Evolutionary conservation across 164 flowering plant genomes (phyloP).

Genomic region (Annona squamosa): DNA sequence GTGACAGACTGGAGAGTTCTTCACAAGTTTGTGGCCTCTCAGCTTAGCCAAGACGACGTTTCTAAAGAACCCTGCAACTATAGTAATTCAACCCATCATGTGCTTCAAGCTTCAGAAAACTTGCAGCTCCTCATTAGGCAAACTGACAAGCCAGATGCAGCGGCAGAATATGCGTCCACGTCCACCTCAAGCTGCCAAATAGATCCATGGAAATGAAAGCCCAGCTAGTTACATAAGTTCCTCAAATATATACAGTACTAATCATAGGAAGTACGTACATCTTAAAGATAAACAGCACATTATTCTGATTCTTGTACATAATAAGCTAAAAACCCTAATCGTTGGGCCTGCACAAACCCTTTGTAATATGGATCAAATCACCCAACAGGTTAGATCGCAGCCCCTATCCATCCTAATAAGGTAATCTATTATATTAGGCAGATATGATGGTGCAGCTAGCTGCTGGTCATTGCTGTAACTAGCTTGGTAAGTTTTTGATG

Average conservation of each 20-base stretch:
- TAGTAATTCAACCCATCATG: conserved; percentile 28
- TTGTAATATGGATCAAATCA: conserved; percentile 4
- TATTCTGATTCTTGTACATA: conserved; percentile 46
- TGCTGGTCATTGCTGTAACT: conserved; percentile 16
- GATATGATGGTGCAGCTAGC: conserved; percentile 9
- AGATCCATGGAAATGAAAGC: conserved; percentile 53
- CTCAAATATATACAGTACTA: conserved; percentile 9
- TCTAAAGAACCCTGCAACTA: conserved; percentile 33
- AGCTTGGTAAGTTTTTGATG: conserved; percentile 18
- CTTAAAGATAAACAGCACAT: conserved; percentile 11
- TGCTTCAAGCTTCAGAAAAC: conserved; percentile 21
- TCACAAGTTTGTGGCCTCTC: conserved; percentile 90
- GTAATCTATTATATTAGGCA: conserved; percentile 15
- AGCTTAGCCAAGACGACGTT: conserved; percentile 59
- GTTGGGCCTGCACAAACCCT: conserved; percentile 4
- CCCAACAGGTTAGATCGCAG: conserved; percentile 11
- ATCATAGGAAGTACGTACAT: conserved; percentile 20
- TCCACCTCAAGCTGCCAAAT: conserved; percentile 42
- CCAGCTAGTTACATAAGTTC: neutral
- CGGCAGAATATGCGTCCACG: conserved; percentile 40
- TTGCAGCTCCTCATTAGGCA: conserved; percentile 28
- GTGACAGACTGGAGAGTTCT: conserved; percentile 84
- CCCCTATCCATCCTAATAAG: conserved; percentile 12
- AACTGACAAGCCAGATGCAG: conserved; percentile 31
- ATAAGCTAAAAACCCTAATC: conserved; percentile 35